Evolutionary conservation across 306 rosid species (phyloP).

Genomic region (Geum urbanum): DNA sequence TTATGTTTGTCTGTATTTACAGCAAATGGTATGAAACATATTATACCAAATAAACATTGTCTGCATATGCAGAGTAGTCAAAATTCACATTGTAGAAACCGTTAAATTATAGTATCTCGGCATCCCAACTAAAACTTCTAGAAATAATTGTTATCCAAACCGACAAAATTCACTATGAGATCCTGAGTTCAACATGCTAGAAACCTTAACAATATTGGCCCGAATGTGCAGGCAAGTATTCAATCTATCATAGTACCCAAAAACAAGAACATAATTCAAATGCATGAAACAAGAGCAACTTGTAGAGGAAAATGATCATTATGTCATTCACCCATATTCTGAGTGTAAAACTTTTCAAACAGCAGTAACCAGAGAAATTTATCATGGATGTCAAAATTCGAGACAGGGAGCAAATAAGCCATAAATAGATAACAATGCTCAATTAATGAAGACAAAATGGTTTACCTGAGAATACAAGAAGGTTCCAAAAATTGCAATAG

Average conservation of each 20-base stretch:
- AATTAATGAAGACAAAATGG: conserved; percentile 13
- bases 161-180: neutral
- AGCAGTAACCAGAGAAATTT: neutral
- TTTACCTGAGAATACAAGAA: conserved; percentile 93
- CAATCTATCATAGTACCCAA: neutral
- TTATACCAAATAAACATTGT: conserved; percentile 12
- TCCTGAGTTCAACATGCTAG: neutral
- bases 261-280: neutral
- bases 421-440: neutral
- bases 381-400: neutral
- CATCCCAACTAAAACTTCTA: neutral
- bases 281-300: neutral
- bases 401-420: neutral
- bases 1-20: neutral
- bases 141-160: neutral
- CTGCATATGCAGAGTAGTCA: neutral
- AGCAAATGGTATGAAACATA: conserved; percentile 6
- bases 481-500: conserved; percentile 88
- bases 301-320: neutral
- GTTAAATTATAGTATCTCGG: neutral
- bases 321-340: neutral
- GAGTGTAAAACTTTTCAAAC: neutral
- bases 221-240: neutral
- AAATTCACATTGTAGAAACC: conserved; percentile 5
- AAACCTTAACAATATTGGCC: neutral